Evolutionary conservation across 345 rosid species (phyloP).

Genomic region (Turritis glabra): DNA sequence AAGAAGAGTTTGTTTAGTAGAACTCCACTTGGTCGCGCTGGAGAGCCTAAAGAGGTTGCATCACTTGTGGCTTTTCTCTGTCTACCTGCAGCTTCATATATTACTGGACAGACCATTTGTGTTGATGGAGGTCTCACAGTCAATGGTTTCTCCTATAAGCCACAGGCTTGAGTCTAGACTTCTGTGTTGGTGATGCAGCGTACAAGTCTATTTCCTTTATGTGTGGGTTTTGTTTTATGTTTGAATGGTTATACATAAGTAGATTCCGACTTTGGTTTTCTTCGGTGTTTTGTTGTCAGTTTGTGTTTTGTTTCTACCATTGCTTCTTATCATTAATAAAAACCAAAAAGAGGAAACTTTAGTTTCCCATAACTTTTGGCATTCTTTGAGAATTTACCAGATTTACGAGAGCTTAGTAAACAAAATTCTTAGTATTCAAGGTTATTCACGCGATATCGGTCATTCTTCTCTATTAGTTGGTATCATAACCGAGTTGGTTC

Average conservation of each 20-base stretch:
- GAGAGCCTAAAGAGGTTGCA: slow-evolving; percentile 19
- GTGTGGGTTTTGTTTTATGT: not conserved
- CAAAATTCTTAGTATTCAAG: no score
- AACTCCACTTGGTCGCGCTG: slow-evolving; percentile 27
- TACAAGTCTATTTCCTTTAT: not conserved
- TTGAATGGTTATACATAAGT: not conserved
- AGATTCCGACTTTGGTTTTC: not conserved
- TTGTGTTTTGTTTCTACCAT: not conserved
- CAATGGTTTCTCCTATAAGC: slow-evolving; percentile 18
- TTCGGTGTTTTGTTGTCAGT: not conserved
- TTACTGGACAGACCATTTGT: slow-evolving; percentile 33
- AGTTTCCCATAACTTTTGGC: not conserved
- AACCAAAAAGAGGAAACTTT: not conserved
- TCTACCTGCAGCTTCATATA: slow-evolving; percentile 22
- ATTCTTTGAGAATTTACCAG: not conserved
- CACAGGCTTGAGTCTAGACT: not conserved
- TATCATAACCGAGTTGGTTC: not conserved
- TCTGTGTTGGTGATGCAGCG: not conserved
- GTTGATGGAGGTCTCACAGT: slow-evolving; percentile 30
- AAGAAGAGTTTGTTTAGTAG: not conserved
- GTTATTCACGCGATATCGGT: not conserved
- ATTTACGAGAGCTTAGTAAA: not conserved
- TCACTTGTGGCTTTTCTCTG: slow-evolving; percentile 16
- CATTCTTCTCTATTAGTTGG: not conserved
- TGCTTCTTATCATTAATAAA: not conserved